phyloP scores from a whole-genome alignment of 129 eudicot species.

The Apium graveolens region DNA sequence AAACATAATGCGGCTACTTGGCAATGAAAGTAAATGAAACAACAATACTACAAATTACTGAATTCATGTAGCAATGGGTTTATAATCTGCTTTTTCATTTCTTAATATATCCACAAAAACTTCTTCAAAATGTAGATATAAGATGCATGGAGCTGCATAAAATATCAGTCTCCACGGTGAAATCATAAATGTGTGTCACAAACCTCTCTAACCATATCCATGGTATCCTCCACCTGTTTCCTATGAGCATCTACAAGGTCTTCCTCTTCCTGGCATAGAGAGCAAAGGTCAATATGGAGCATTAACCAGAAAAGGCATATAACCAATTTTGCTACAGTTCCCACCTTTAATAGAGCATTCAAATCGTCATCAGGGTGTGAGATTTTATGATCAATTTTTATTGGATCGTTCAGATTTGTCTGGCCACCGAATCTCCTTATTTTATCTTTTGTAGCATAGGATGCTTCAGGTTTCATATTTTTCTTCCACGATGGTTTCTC shows the following conservation, averaged over 20 bases:
- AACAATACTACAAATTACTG: not conserved
- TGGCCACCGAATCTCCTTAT: slow-evolving; percentile 47
- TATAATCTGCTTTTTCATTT: not conserved
- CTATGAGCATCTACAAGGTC: slow-evolving; percentile 97
- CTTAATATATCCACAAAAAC: not conserved
- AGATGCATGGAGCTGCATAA: not conserved
- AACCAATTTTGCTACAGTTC: not conserved
- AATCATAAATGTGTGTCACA: not conserved
- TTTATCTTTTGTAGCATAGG: slow-evolving; percentile 44
- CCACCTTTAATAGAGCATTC: slow-evolving; percentile 69
- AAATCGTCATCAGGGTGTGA: slow-evolving; percentile 60
- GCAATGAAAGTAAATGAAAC: not conserved
- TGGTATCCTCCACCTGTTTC: slow-evolving; percentile 94
- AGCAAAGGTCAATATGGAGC: not conserved
- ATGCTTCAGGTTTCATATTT: slow-evolving; percentile 41
- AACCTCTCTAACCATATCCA: slow-evolving; percentile 97
- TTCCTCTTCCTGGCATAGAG: slow-evolving; percentile 75
- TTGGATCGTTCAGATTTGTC: slow-evolving; percentile 56
- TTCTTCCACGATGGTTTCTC: slow-evolving; percentile 60
- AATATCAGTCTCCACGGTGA: not conserved
- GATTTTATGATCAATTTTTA: slow-evolving; percentile 44
- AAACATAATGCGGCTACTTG: not conserved
- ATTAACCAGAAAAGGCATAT: not conserved
- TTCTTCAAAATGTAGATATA: not conserved
- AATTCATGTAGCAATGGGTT: not conserved